These are phyloP conservation scores for Aureobasidium leucospermi DNA, from an alignment of 2,329 filamentous ascomycete species.

Conservation along the genomic window DNA sequence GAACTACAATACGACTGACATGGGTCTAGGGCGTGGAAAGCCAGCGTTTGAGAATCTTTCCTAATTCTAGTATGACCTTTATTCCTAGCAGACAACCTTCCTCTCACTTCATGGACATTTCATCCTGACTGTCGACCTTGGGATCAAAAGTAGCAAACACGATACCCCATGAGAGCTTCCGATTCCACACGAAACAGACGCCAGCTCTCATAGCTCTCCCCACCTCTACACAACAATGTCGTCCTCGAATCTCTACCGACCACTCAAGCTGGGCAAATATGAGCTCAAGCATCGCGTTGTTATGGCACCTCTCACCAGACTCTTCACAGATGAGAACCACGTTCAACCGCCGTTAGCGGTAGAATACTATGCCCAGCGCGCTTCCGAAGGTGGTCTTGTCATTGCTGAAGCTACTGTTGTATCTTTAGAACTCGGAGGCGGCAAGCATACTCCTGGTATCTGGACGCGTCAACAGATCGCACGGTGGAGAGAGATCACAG, in stretches of 20 bases:
- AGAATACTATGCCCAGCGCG: constrained; percentile 16
- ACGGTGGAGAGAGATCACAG: constrained; percentile 54
- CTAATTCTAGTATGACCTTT: not conserved
- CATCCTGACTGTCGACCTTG: not conserved
- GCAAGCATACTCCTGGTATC: constrained; percentile 50
- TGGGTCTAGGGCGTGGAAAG: not conserved
- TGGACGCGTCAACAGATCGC: constrained; percentile 48
- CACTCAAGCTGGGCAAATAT: constrained; percentile 36
- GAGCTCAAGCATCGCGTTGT: constrained; percentile 41
- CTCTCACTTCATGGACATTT: not conserved
- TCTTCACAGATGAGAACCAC: constrained; percentile 40
- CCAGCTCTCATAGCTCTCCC: not conserved
- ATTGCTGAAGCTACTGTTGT: constrained; percentile 53
- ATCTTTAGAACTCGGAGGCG: constrained; percentile 40
- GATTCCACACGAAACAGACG: not conserved
- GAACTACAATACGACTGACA: not conserved
- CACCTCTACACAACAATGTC: not conserved
- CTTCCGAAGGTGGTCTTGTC: constrained; percentile 46
- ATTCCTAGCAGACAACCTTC: not conserved
- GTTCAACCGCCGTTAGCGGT: constrained; percentile 27
- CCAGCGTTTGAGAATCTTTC: not conserved
- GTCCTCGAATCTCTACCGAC: constrained; percentile 30
- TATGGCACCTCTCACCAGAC: constrained; percentile 52
- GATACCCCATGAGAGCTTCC: not conserved
- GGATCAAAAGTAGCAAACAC: not conserved